A percentile compares a stretch with the other conserved stretches of the same genome.
Evolutionary conservation across 2,329 filamentous ascomycete genomes (phyloP).

Genomic region (Exophiala spinifera): DNA sequence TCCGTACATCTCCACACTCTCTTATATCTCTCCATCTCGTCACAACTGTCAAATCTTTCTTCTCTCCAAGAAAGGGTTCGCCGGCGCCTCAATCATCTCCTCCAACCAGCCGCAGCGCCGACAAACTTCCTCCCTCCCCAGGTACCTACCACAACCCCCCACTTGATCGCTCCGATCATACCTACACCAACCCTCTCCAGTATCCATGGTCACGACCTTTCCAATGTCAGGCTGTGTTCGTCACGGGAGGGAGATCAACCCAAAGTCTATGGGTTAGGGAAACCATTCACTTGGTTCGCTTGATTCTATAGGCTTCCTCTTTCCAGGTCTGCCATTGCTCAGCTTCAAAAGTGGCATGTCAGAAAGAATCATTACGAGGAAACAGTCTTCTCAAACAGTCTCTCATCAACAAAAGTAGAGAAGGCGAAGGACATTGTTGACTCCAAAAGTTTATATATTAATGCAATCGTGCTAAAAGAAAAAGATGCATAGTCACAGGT

Average conservation of each 20-base stretch:
- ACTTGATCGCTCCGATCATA: not conserved
- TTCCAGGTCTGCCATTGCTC: slow-evolving; percentile 25
- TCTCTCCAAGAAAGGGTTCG: too few relatives aligned
- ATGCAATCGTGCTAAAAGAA: slow-evolving; percentile 15
- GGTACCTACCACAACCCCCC: too few relatives aligned
- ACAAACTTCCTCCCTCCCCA: too few relatives aligned
- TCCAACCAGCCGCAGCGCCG: too few relatives aligned
- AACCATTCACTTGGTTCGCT: slow-evolving; percentile 16
- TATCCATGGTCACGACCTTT: slow-evolving; percentile 42
- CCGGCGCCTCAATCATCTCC: too few relatives aligned
- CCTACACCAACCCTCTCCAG: slow-evolving; percentile 24
- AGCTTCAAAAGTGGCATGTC: slow-evolving; percentile 1
- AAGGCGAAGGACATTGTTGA: not conserved
- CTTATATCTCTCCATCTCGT: too few relatives aligned
- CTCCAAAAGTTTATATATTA: slow-evolving; percentile 12
- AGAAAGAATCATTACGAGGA: slow-evolving; percentile 20
- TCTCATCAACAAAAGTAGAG: not conserved
- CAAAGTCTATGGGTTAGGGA: not conserved
- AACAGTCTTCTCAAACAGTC: slow-evolving; percentile 3
- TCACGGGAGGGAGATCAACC: slow-evolving; percentile 42
- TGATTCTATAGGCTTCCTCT: slow-evolving; percentile 5
- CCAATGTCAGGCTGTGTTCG: slow-evolving; percentile 45
- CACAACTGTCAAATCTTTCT: too few relatives aligned
- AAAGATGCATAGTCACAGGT: not conserved
- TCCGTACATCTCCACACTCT: too few relatives aligned